Percentiles rank a stretch among this genome's conserved stretches.
Evolutionary conservation across 257 asterid genomes (phyloP).

Genomic region (Solanum commersonii): DNA sequence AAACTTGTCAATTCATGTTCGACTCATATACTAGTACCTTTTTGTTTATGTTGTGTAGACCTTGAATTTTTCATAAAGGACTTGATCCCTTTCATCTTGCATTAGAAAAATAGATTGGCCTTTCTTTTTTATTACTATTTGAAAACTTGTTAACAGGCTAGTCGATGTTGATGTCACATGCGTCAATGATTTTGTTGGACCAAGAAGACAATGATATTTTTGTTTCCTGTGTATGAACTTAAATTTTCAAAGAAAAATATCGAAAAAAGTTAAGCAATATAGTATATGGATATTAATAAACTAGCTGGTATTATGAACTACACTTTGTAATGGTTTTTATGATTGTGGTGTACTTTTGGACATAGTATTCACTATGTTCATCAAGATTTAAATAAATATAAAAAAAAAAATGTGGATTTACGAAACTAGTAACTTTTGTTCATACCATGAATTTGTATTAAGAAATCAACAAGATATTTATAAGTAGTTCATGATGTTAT

Average conservation of each 20-base stretch:
- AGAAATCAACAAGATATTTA: too few relatives aligned
- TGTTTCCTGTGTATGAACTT: background rate
- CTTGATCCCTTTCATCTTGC: background rate
- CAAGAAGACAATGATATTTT: background rate
- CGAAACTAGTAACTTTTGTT: background rate
- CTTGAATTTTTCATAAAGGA: background rate
- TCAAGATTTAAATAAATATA: background rate
- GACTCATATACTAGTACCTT: background rate
- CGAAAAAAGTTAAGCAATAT: background rate
- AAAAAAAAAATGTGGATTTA: background rate
- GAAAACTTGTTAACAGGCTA: background rate
- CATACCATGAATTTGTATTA: background rate
- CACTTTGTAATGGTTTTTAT: too few relatives aligned
- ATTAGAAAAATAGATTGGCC: background rate
- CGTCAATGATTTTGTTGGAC: background rate
- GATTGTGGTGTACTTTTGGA: background rate
- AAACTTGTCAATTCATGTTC: background rate
- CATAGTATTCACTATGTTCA: background rate
- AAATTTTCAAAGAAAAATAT: background rate
- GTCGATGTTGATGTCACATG: background rate
- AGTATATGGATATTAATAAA: background rate
- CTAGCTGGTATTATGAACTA: background rate
- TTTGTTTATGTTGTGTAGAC: background rate
- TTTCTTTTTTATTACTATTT: too few relatives aligned
- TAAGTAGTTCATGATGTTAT: too few relatives aligned